phyloP scores from a whole-genome alignment of 495 filamentous ascomycete species.

The Tuber microsphaerosporum region DNA sequence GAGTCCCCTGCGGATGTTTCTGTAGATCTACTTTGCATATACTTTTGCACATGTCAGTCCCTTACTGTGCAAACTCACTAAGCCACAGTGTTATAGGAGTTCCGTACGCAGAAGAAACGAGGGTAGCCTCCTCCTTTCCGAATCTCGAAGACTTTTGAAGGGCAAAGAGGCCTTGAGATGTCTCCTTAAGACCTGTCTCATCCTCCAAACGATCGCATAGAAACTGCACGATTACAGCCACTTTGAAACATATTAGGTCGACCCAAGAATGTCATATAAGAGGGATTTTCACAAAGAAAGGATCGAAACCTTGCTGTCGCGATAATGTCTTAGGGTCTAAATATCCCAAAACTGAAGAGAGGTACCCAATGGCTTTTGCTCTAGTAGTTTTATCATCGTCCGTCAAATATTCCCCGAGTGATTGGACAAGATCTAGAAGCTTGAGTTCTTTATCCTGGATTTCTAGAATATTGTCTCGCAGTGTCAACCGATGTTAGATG shows the following conservation, averaged over 20 bases:
- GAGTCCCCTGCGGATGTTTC: conserved; percentile 55
- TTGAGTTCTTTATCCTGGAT: conserved; percentile 57
- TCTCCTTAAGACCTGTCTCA: conserved; percentile 43
- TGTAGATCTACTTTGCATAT: conserved; percentile 49
- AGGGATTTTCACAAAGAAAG: not conserved
- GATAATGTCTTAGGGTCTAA: conserved; percentile 57
- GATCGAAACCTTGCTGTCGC: conserved; percentile 51
- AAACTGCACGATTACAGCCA: conserved; percentile 55
- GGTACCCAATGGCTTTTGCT: conserved; percentile 61
- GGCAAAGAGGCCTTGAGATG: conserved; percentile 44
- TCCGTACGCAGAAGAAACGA: conserved; percentile 39
- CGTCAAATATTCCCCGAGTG: conserved; percentile 62
- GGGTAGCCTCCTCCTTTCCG: conserved; percentile 49
- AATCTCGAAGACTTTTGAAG: conserved; percentile 52
- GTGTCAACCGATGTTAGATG: conserved; percentile 1
- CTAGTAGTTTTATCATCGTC: conserved; percentile 60
- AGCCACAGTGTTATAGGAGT: not conserved
- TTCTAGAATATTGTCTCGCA: conserved; percentile 43
- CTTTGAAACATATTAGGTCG: conserved; percentile 17
- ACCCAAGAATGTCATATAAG: not conserved
- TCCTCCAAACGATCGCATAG: conserved; percentile 58
- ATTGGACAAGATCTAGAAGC: conserved; percentile 60
- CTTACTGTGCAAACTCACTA: not conserved
- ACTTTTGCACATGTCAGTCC: conserved; percentile 14
- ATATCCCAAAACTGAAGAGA: conserved; percentile 57